Percentiles rank a stretch among this genome's conserved stretches.
Evolutionary conservation across 768 basidiomycete genomes (phyloP).

Genomic region (Lentinus tigrinus): DNA sequence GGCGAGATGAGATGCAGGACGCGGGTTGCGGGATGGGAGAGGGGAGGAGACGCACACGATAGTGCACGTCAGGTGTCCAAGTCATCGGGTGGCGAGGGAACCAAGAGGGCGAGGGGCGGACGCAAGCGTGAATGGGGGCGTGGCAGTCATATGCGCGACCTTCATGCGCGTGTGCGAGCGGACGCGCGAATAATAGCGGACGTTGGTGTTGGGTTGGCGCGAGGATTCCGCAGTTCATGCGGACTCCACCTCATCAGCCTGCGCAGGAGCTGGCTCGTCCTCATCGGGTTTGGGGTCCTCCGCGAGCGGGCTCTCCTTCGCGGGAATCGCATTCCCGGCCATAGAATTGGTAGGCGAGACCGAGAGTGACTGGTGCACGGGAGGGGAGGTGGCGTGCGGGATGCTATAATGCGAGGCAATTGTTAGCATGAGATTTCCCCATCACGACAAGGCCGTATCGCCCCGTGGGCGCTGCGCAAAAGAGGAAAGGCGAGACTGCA

Average conservation of each 20-base stretch:
- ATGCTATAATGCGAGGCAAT: slow-evolving; percentile 54
- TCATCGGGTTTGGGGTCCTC: slow-evolving; percentile 3
- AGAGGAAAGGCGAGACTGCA: background rate
- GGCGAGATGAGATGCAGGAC: background rate
- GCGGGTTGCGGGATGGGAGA: background rate
- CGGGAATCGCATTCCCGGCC: slow-evolving; percentile 42
- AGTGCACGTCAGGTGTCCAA: slow-evolving; percentile 9
- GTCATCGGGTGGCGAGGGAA: background rate
- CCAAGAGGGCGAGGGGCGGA: background rate
- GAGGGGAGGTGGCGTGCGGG: slow-evolving; percentile 83
- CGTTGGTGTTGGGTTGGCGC: background rate
- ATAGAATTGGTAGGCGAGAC: slow-evolving; percentile 70
- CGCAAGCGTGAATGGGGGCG: background rate
- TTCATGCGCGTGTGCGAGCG: background rate
- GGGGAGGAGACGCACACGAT: too few relatives aligned
- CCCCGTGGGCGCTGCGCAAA: background rate
- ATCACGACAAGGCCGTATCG: background rate
- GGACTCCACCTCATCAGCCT: slow-evolving; percentile 1
- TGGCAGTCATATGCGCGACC: background rate
- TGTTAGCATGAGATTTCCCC: background rate
- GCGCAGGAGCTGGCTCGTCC: background rate
- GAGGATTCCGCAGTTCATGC: background rate
- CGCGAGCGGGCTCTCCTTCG: slow-evolving; percentile 56
- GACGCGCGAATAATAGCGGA: background rate
- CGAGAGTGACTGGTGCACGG: slow-evolving; percentile 47